Conservation (phyloP, 2,329 filamentous ascomycete species). For the Dothiorella sarmentorum region DNA sequence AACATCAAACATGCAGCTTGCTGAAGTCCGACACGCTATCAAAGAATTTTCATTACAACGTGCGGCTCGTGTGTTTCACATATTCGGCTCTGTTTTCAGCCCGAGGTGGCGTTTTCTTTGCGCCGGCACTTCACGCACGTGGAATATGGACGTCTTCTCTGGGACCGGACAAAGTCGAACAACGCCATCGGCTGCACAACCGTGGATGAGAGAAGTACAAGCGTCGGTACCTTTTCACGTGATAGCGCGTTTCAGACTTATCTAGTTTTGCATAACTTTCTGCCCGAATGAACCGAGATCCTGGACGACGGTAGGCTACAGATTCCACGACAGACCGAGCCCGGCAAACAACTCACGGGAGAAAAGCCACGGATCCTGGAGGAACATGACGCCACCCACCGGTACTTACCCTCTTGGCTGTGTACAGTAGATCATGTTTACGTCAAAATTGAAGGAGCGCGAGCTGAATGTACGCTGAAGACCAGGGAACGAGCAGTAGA, state of each 20-base stretch:
- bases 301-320: not conserved
- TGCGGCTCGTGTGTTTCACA: not conserved
- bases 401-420: slow-evolving; percentile 1
- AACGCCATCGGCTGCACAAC: not conserved
- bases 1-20: too few species aligned
- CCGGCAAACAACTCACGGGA: not conserved
- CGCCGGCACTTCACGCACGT: not conserved
- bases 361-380: not conserved
- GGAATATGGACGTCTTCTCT: not conserved
- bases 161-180: not conserved
- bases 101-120: not conserved
- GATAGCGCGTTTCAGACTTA: not conserved
- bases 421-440: not conserved
- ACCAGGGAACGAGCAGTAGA: not conserved
- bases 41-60: too few species aligned
- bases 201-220: not conserved
- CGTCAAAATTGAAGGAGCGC: not conserved
- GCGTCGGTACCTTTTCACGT: not conserved
- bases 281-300: not conserved
- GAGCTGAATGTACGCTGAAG: not conserved
- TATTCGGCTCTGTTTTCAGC: not conserved
- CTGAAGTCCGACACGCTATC: too few species aligned
- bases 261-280: slow-evolving; percentile 6
- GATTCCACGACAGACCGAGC: not conserved
- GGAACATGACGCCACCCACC: not conserved